phyloP scores from a whole-genome alignment of 2,329 filamentous ascomycete species.

The Cadophora luteo-olivacea region DNA sequence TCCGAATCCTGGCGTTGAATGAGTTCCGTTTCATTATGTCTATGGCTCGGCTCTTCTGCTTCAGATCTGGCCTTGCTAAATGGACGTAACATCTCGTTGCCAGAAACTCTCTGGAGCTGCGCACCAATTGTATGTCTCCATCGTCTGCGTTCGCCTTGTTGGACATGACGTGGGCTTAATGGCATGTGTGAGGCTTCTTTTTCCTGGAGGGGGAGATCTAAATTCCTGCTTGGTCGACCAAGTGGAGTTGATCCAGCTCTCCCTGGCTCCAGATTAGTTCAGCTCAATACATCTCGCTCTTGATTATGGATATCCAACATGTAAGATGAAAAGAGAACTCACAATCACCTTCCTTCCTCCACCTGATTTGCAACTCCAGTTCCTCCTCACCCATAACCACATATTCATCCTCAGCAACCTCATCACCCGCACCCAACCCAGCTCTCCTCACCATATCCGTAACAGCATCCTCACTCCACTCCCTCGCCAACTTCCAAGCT shows the following conservation, averaged over 20 bases:
- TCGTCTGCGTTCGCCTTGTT: background rate
- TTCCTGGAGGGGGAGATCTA: background rate
- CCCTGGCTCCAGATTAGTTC: background rate
- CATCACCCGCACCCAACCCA: conserved; percentile 54
- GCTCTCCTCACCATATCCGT: conserved; percentile 59
- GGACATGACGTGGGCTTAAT: too few relatives aligned
- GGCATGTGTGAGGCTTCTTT: background rate
- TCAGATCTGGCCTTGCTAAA: background rate
- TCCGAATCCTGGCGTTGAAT: background rate
- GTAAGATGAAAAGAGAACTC: conserved; percentile 19
- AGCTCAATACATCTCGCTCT: background rate
- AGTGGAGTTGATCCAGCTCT: conserved; percentile 15
- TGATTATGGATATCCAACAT: too few relatives aligned
- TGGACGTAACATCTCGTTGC: background rate
- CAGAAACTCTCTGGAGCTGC: background rate
- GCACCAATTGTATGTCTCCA: background rate
- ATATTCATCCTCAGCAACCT: conserved; percentile 51
- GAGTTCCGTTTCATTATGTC: background rate
- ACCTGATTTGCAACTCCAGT: conserved; percentile 62
- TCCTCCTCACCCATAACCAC: conserved; percentile 56
- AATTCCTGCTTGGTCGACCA: background rate
- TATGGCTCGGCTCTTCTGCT: background rate
- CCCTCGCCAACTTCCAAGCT: conserved; percentile 27
- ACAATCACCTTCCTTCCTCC: conserved; percentile 50
- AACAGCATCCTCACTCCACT: conserved; percentile 53